Conservation (phyloP, 768 basidiomycete genomes). For the Suillus plorans region DNA sequence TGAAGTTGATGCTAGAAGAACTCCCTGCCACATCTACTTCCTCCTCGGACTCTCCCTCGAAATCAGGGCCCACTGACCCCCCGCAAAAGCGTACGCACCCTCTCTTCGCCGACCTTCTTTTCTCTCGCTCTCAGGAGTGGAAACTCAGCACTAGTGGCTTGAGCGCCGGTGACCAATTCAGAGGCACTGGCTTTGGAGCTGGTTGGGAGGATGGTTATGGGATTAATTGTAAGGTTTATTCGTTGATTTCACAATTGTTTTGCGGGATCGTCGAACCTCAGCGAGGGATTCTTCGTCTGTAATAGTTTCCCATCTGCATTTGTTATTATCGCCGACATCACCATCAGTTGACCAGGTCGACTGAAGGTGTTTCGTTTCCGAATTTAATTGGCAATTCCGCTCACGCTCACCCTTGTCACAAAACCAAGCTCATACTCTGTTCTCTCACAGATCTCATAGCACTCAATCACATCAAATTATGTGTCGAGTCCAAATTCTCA, state of each 20-base stretch:
- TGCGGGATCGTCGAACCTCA: background rate
- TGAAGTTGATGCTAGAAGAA: conserved; percentile 59
- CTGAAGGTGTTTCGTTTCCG: conserved; percentile 19
- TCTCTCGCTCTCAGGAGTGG: conserved; percentile 76
- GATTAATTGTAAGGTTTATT: conserved; percentile 73
- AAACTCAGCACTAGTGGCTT: conserved; percentile 87
- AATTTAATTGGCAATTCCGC: background rate
- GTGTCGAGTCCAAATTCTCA: conserved; percentile 87
- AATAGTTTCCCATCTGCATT: background rate
- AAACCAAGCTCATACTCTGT: conserved; percentile 11
- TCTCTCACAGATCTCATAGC: conserved; percentile 71
- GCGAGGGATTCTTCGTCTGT: background rate
- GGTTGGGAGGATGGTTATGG: conserved; percentile 87
- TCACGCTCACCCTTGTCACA: background rate
- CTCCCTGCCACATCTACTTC: background rate
- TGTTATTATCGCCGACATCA: background rate
- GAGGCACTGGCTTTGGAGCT: conserved; percentile 90
- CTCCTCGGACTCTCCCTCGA: background rate
- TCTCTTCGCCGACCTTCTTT: conserved; percentile 79
- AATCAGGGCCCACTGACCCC: conserved; percentile 33
- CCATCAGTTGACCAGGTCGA: background rate
- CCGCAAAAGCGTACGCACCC: conserved; percentile 13
- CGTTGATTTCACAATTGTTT: background rate
- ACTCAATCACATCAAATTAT: conserved; percentile 80
- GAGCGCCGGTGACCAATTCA: conserved; percentile 82